Evolutionary conservation across 129 eudicot species (phyloP).

Genomic region (Flaveria robusta): DNA sequence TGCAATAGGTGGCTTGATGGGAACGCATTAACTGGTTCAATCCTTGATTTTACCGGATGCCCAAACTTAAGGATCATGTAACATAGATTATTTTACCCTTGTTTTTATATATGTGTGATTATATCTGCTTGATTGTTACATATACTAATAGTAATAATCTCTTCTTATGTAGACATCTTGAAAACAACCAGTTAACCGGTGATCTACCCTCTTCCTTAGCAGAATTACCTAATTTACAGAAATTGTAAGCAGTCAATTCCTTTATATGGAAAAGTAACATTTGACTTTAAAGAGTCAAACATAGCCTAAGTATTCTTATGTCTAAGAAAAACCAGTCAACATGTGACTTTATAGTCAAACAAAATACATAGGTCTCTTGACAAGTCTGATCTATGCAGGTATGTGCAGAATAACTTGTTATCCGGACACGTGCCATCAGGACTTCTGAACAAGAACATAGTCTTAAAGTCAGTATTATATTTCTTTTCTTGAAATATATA

Average conservation of each 20-base stretch:
- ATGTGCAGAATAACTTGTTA: constrained; percentile 75
- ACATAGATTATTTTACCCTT: neutral
- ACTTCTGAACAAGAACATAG: constrained; percentile 59
- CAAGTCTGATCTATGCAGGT: constrained; percentile 52
- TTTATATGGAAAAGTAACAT: constrained; percentile 9
- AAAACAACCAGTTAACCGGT: constrained; percentile 79
- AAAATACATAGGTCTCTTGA: neutral
- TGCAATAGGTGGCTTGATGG: constrained; percentile 87
- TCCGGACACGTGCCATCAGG: constrained; percentile 72
- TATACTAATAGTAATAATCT: constrained; percentile 19
- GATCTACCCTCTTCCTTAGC: constrained; percentile 69
- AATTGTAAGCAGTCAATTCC: constrained; percentile 57
- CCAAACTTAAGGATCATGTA: constrained; percentile 78
- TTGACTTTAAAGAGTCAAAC: constrained; percentile 9
- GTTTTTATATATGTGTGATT: constrained; percentile 11
- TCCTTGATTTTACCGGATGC: constrained; percentile 89
- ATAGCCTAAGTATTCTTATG: neutral
- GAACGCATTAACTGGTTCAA: constrained; percentile 71
- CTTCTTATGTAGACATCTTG: constrained; percentile 68
- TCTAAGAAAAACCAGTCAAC: neutral
- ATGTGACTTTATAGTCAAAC: constrained; percentile 25
- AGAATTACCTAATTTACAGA: constrained; percentile 63
- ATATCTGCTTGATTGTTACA: neutral
- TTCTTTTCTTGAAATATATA: neutral
- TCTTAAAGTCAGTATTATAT: constrained; percentile 62